Conservation (phyloP, 176 grass and related monocot species). For the Triticum dicoccoides region DNA sequence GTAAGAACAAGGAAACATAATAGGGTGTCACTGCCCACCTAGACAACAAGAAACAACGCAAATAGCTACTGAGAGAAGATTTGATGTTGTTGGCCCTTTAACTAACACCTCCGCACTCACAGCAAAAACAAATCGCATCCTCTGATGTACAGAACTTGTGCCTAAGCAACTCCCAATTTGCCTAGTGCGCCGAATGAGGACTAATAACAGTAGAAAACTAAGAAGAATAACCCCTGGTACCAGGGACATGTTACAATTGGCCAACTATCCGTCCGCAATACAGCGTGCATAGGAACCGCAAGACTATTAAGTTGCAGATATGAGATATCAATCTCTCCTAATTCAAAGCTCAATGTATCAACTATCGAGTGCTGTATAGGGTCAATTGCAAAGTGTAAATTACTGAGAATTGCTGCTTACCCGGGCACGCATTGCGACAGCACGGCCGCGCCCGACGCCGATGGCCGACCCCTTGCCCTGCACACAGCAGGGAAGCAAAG, state of each 20-base stretch:
- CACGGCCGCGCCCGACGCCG: conserved; percentile 66
- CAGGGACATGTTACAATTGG: not conserved
- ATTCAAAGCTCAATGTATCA: not conserved
- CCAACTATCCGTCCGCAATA: not conserved
- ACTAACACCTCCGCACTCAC: no score
- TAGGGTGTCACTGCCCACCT: no score
- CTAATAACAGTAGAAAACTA: no score
- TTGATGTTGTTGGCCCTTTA: no score
- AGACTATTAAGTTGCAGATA: not conserved
- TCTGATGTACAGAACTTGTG: no score
- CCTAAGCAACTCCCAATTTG: no score
- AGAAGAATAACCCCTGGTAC: no score
- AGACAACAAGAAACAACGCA: no score
- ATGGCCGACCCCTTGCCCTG: conserved; percentile 64
- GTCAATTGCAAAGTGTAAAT: not conserved
- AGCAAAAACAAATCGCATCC: no score
- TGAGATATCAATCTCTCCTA: not conserved
- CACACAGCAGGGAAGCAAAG: not conserved
- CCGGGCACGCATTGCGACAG: conserved; percentile 69
- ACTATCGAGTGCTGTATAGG: not conserved
- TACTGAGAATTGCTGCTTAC: conserved; percentile 13
- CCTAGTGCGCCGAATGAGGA: no score
- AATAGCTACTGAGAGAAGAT: no score
- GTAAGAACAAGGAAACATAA: no score
- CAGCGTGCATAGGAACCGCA: not conserved